A percentile compares a stretch with the other conserved stretches of the same genome.
These are phyloP conservation scores for Polygonum maritimum DNA, from an alignment of 148 eudicot species.

Conservation along the genomic window DNA sequence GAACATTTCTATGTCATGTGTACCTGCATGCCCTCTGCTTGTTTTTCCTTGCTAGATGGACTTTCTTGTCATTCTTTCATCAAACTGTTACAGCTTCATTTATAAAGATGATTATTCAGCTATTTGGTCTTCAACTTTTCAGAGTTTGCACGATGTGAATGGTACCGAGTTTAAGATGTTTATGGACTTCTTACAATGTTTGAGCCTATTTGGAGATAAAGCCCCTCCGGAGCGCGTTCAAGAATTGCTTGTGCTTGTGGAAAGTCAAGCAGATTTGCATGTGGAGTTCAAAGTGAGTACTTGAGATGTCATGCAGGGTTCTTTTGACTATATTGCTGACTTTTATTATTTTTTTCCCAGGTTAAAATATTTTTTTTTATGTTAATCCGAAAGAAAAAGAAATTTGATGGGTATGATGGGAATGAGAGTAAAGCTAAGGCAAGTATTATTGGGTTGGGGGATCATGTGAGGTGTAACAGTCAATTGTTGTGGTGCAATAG, in stretches of 20 bases:
- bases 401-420: too few species aligned
- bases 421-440: neutral
- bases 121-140: conserved; percentile 23
- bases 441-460: neutral
- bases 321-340: neutral
- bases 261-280: conserved; percentile 93
- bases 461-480: neutral
- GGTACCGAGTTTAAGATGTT: conserved; percentile 96
- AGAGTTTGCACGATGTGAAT: conserved; percentile 95
- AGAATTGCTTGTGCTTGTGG: conserved; percentile 77
- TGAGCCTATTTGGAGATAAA: conserved; percentile 78
- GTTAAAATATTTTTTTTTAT: neutral
- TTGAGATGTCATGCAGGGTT: neutral
- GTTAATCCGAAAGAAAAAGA: too few species aligned
- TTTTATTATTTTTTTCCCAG: too few species aligned
- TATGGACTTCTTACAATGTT: conserved; percentile 77
- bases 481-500: neutral
- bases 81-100: neutral
- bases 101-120: neutral
- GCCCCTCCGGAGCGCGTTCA: conserved; percentile 82
- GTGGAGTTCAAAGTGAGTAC: conserved; percentile 72
- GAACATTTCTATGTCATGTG: neutral
- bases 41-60: neutral
- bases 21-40: too few species aligned
- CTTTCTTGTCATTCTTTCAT: neutral